Conservation (phyloP, 352 stramenopile species). For the Sclerospora graminicola region DNA sequence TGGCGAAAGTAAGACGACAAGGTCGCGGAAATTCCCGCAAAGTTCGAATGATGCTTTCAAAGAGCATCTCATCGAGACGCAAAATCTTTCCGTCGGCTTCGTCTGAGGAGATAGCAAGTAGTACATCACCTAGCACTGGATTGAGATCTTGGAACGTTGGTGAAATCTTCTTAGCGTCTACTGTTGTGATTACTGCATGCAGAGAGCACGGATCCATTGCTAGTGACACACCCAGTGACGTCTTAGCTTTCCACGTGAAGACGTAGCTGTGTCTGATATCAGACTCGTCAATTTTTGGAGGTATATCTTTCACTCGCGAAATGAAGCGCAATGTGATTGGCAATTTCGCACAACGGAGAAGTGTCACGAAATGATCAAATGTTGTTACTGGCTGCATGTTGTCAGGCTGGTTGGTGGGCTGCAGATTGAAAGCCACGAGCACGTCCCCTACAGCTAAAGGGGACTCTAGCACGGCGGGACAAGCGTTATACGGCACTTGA, state of each 20-base stretch:
- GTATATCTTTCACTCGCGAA: conserved; percentile 39
- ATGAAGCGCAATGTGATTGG: conserved; percentile 57
- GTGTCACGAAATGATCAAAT: conserved; percentile 41
- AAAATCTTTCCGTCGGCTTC: conserved; percentile 12
- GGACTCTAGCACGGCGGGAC: conserved; percentile 37
- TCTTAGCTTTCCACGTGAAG: conserved; percentile 40
- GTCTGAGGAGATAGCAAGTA: conserved; percentile 37
- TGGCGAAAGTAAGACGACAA: conserved; percentile 50
- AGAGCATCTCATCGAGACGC: conserved; percentile 47
- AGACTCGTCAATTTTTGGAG: conserved; percentile 23
- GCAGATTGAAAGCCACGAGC: conserved; percentile 44
- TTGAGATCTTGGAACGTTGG: conserved; percentile 38
- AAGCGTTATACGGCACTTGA: conserved; percentile 40
- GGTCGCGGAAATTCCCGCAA: conserved; percentile 42
- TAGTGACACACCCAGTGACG: conserved; percentile 56
- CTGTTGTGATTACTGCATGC: conserved; percentile 52
- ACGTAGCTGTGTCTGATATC: conserved; percentile 37
- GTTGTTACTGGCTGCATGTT: conserved; percentile 24
- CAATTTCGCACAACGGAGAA: conserved; percentile 39
- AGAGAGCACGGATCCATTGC: conserved; percentile 71
- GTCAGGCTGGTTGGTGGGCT: conserved; percentile 12
- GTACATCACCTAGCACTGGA: conserved; percentile 50
- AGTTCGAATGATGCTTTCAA: conserved; percentile 50
- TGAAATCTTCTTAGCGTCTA: conserved; percentile 53
- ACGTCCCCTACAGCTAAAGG: conserved; percentile 49